These are phyloP conservation scores for Cynara cardunculus DNA, from an alignment of 129 eudicot species.

Conservation along the genomic window DNA sequence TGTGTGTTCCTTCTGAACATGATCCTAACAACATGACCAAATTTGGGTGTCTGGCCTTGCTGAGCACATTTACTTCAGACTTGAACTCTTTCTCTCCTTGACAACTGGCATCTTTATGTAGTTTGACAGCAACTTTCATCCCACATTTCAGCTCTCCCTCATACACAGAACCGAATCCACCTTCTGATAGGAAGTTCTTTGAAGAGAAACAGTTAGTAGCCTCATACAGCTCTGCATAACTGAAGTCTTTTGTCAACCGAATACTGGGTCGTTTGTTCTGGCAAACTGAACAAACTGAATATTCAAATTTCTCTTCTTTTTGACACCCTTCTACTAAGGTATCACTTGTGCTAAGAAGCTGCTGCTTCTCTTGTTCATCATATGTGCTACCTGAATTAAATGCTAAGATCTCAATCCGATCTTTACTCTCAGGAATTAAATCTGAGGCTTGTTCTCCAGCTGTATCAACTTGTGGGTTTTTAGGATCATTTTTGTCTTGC, in stretches of 20 bases:
- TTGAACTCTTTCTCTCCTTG: conserved; percentile 86
- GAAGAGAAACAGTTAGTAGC: conserved; percentile 53
- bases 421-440: conserved; percentile 10
- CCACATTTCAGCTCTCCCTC: conserved; percentile 48
- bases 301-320: conserved; percentile 28
- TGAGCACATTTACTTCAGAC: conserved; percentile 63
- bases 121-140: conserved; percentile 60
- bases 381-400: not conserved
- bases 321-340: not conserved
- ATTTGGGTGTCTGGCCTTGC: conserved; percentile 65
- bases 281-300: conserved; percentile 51
- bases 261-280: conserved; percentile 46
- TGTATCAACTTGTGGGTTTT: not conserved
- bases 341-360: not conserved
- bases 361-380: conserved; percentile 8
- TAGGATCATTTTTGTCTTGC: conserved; percentile 8
- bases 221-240: conserved; percentile 49
- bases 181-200: conserved; percentile 59
- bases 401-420: conserved; percentile 3
- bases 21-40: conserved; percentile 70
- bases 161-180: conserved; percentile 68
- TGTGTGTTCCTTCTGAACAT: conserved; percentile 68
- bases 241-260: conserved; percentile 41
- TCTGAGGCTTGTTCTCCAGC: not conserved
- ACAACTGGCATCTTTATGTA: conserved; percentile 51